A percentile compares a stretch with the other conserved stretches of the same genome.
Conservation (phyloP, 352 stramenopile genomes). For the Phytophthora gonapodyides region DNA sequence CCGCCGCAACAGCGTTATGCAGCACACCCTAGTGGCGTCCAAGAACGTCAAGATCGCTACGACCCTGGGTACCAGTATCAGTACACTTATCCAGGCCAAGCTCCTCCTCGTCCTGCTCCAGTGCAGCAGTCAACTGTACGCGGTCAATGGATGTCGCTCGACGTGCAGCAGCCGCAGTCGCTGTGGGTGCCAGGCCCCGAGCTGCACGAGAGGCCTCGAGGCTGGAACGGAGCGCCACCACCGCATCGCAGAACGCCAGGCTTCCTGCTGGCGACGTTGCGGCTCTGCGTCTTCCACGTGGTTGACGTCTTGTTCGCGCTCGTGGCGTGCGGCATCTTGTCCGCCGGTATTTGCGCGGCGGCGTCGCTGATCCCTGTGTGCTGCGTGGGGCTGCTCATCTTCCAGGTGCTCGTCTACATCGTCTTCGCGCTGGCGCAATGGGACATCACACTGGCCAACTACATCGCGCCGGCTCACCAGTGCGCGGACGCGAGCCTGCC, state of each 20-base stretch:
- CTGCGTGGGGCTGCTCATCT: slow-evolving; percentile 68
- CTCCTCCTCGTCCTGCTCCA: slow-evolving; percentile 9
- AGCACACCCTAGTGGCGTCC: neutral
- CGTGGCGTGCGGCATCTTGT: slow-evolving; percentile 47
- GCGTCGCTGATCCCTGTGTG: slow-evolving; percentile 61
- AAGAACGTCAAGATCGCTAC: slow-evolving; percentile 3
- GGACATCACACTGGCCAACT: slow-evolving; percentile 57
- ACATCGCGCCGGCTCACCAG: slow-evolving; percentile 38
- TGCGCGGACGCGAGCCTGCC: slow-evolving; percentile 45
- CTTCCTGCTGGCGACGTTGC: slow-evolving; percentile 42
- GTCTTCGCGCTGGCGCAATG: slow-evolving; percentile 59
- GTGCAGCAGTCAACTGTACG: slow-evolving; percentile 13
- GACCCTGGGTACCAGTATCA: slow-evolving; percentile 11
- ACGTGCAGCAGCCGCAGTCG: neutral
- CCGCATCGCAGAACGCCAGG: slow-evolving; percentile 3
- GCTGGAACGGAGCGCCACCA: neutral
- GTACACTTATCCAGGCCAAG: slow-evolving; percentile 8
- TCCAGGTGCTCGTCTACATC: slow-evolving; percentile 61
- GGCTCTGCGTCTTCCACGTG: slow-evolving; percentile 59
- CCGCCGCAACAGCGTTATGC: slow-evolving; percentile 10
- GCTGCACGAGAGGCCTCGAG: neutral
- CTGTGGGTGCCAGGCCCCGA: slow-evolving; percentile 7
- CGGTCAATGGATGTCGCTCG: slow-evolving; percentile 23
- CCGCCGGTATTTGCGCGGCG: slow-evolving; percentile 43
- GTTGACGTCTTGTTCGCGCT: slow-evolving; percentile 64